Conservation (phyloP, 768 basidiomycete species). For the Pleurotus salmoneostramineus region DNA sequence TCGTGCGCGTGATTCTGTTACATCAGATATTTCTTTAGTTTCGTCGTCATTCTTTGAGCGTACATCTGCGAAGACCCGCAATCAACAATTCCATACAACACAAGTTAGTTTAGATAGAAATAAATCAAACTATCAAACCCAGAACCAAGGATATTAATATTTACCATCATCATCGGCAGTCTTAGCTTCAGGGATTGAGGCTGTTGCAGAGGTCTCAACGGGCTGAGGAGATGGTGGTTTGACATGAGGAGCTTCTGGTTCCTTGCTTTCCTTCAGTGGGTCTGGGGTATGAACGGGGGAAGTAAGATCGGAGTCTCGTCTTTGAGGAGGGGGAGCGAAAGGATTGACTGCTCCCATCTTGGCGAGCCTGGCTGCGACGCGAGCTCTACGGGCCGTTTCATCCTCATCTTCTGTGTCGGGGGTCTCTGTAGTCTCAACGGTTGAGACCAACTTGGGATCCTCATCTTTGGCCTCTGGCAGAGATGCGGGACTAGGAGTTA, state of each 20-base stretch:
- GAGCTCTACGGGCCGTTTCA: constrained; percentile 41
- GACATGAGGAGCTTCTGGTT: neutral
- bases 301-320: constrained; percentile 14
- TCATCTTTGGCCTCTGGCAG: constrained; percentile 5
- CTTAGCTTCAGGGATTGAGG: constrained; percentile 1
- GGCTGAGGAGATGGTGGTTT: neutral
- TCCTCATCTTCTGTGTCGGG: constrained; percentile 43
- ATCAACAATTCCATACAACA: neutral
- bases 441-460: neutral
- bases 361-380: constrained; percentile 53
- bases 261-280: neutral
- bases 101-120: constrained; percentile 7
- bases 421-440: neutral
- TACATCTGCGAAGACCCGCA: constrained; percentile 2
- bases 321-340: constrained; percentile 33
- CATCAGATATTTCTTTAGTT: neutral
- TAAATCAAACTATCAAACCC: constrained; percentile 9
- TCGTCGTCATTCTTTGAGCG: neutral
- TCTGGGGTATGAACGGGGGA: constrained; percentile 9
- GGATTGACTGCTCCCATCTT: constrained; percentile 56
- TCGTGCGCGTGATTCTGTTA: neutral
- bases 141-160: constrained; percentile 17
- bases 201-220: neutral
- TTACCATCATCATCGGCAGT: constrained; percentile 26
- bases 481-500: neutral